Conservation (phyloP, 805 yeast genomes). For the Sugiyamaella qingdaonensis region DNA sequence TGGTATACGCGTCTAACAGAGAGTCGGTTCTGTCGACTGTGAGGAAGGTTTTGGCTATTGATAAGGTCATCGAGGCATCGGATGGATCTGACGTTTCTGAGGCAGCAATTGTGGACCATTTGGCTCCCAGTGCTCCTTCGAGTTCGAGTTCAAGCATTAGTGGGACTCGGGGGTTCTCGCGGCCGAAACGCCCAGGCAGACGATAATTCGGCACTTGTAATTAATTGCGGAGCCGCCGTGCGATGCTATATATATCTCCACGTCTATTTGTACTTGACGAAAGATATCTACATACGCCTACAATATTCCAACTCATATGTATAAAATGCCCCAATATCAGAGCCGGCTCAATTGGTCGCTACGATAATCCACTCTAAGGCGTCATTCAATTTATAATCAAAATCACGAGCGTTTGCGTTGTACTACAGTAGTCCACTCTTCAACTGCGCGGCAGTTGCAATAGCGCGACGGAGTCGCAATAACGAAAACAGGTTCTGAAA, state of each 20-base stretch:
- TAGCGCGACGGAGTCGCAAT: too few species aligned
- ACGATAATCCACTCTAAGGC: too few species aligned
- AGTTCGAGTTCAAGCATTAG: neutral
- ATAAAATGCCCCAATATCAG: too few species aligned
- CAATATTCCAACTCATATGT: too few species aligned
- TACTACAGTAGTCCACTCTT: too few species aligned
- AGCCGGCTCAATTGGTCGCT: too few species aligned
- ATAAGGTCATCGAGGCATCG: conserved; percentile 24
- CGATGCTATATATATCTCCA: neutral
- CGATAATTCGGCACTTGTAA: conserved; percentile 3
- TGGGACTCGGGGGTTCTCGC: conserved; percentile 15
- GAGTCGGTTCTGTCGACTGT: conserved; percentile 24
- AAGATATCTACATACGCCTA: too few species aligned
- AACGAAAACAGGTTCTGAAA: too few species aligned
- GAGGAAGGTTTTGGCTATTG: neutral
- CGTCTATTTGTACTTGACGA: too few species aligned
- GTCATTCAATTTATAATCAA: too few species aligned
- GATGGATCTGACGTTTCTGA: conserved; percentile 25
- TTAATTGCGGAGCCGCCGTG: neutral
- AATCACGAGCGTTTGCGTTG: too few species aligned
- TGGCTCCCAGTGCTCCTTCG: neutral
- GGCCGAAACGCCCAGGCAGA: conserved; percentile 30
- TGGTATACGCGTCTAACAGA: conserved; percentile 84
- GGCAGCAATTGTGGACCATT: conserved; percentile 14
- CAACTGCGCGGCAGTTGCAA: too few species aligned